These are phyloP conservation scores for Neurospora sp. DNA, from an alignment of 495 filamentous ascomycete genomes.

Conservation along the genomic window DNA sequence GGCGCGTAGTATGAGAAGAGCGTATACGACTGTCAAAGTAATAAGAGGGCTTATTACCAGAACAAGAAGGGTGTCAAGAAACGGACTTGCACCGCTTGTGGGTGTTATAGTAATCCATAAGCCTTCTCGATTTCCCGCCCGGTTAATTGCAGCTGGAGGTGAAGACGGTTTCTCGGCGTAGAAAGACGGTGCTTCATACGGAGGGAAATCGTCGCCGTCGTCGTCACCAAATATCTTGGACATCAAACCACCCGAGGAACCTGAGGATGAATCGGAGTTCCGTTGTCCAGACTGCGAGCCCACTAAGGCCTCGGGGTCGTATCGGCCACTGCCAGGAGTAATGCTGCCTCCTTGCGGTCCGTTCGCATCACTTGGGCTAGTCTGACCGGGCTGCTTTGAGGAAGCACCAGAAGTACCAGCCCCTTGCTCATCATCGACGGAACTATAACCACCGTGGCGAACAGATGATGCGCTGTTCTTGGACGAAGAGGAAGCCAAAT, in stretches of 20 bases:
- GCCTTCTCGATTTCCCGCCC: conserved; percentile 53
- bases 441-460: conserved; percentile 2
- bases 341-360: conserved; percentile 57
- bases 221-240: conserved; percentile 40
- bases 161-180: conserved; percentile 3
- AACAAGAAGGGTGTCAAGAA: conserved; percentile 91
- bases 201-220: conserved; percentile 19
- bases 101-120: conserved; percentile 94
- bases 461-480: conserved; percentile 9
- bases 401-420: neutral
- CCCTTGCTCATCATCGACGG: conserved; percentile 3
- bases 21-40: conserved; percentile 87
- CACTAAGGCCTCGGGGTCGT: conserved; percentile 27
- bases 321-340: conserved; percentile 71
- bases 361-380: conserved; percentile 14
- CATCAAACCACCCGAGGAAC: conserved; percentile 24
- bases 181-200: conserved; percentile 9
- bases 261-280: conserved; percentile 13
- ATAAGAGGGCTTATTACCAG: conserved; percentile 87
- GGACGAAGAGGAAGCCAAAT: conserved; percentile 44
- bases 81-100: conserved; percentile 81
- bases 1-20: conserved; percentile 76
- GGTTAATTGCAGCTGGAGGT: conserved; percentile 16
- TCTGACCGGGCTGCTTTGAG: conserved; percentile 20
- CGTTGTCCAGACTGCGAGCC: conserved; percentile 14